Evolutionary conservation across 768 basidiomycete species (phyloP), one percentile per base, ranked within the genome.

Genomic region (Rhizopogon vulgaris): DNA sequence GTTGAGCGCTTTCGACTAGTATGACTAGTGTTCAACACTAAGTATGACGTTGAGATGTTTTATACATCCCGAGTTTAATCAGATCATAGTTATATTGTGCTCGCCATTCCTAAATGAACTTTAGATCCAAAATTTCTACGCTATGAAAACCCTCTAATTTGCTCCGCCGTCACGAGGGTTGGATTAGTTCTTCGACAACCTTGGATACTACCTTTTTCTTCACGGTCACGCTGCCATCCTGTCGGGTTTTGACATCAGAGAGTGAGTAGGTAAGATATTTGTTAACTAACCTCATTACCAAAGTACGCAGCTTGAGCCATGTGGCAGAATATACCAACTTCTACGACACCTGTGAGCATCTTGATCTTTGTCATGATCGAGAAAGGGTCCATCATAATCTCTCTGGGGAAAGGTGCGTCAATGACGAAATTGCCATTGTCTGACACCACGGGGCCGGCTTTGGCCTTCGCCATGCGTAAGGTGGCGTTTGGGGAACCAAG

Each of bases 341-440:
- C 96, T n/a, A 98, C 91, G 22, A 97, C 92, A 41, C 96, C 96
- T 3, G 95, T 98, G 54, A 98, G 77, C 79, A 95, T 81, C 75
- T 97, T 98, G 63, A 98, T 87, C 54, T 78, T 75, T 14, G 74
- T 68, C 72, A 95, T 72, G 15, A 97, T 75, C 90, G 71, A 71
- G 39, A 72, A 73, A 1, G 93, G 90, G 32, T 89, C 74, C 57
- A 70, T 64, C 78, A 95, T 85, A 60, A 76, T 63, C 36, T 84
- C 79, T 51, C 73, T 75, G 12, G 79, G 72, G 70, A 97, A 98
- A 1, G 93, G 91, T 14, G 96, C 96, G 62, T 99, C 96, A 58
- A 99, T 95, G 58, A 97, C 78, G 67, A 99, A 98, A 71, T 96
- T 97, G 18, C 92, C 91, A 59, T 99, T 99, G 68, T 99, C 96